These are phyloP conservation scores for Fusarium anthophilum DNA, from an alignment of 2,329 filamentous ascomycete genomes.

Conservation along the genomic window DNA sequence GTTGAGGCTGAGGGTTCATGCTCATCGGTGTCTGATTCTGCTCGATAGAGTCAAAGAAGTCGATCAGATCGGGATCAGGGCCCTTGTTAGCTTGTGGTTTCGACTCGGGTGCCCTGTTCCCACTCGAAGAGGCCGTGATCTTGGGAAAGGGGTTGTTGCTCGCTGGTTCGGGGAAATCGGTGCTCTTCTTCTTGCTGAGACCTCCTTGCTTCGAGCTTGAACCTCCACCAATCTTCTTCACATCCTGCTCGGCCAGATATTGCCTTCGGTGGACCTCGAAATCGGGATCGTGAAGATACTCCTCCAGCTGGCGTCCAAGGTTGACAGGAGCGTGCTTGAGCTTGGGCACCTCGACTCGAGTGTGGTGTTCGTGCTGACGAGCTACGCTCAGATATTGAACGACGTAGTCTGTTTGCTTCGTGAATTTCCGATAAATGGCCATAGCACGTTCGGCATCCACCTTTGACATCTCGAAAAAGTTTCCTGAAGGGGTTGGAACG, in stretches of 20 bases:
- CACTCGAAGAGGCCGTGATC: slow-evolving; percentile 42
- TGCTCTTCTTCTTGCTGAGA: slow-evolving; percentile 48
- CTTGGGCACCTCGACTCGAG: slow-evolving; percentile 92
- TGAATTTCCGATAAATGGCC: slow-evolving; percentile 91
- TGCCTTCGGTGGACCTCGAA: slow-evolving; percentile 94
- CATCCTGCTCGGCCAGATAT: slow-evolving; percentile 88
- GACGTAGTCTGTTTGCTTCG: slow-evolving; percentile 89
- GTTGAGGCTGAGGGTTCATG: slow-evolving; percentile 49
- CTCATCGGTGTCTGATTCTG: slow-evolving; percentile 82
- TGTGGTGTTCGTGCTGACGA: slow-evolving; percentile 90
- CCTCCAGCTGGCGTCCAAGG: slow-evolving; percentile 86
- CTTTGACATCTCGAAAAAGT: slow-evolving; percentile 98
- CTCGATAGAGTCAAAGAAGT: slow-evolving; percentile 95
- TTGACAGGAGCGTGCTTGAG: slow-evolving; percentile 97
- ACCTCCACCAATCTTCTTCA: slow-evolving; percentile 63
- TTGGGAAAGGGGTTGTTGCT: slow-evolving; percentile 57
- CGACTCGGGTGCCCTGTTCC: slow-evolving; percentile 46
- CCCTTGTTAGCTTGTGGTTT: slow-evolving; percentile 66
- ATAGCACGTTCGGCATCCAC: slow-evolving; percentile 92
- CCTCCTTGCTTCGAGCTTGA: slow-evolving; percentile 43
- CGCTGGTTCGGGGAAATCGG: slow-evolving; percentile 50
- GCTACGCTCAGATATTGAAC: slow-evolving; percentile 90
- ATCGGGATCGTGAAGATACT: slow-evolving; percentile 93
- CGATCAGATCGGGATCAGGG: slow-evolving; percentile 82
- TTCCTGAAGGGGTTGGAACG: slow-evolving; percentile 64